Conservation (phyloP, 306 rosid species). For the Lathyrus tuberosus region DNA sequence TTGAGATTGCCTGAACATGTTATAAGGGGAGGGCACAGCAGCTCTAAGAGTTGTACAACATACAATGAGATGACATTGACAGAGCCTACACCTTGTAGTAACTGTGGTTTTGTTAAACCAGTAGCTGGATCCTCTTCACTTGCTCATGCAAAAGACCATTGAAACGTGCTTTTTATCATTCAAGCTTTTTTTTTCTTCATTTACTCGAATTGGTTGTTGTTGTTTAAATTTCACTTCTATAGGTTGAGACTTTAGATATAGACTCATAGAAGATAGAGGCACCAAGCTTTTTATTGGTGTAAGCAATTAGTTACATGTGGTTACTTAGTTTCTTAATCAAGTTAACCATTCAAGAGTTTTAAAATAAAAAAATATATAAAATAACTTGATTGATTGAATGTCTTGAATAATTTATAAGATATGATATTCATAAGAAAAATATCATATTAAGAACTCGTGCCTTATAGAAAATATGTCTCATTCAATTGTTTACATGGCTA, state of each 20-base stretch:
- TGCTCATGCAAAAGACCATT: background rate
- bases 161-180: background rate
- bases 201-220: background rate
- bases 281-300: background rate
- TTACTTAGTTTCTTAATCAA: background rate
- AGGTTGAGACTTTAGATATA: conserved; percentile 12
- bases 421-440: no score
- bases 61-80: conserved; percentile 47
- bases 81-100: conserved; percentile 26
- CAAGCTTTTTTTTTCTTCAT: background rate
- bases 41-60: conserved; percentile 51
- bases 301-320: background rate
- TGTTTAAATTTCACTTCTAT: background rate
- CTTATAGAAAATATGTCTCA: no score
- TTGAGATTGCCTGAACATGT: conserved; percentile 60
- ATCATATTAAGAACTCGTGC: no score
- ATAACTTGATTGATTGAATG: no score
- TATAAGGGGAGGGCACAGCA: conserved; percentile 51
- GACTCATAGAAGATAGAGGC: background rate
- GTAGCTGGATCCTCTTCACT: conserved; percentile 1
- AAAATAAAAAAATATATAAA: background rate
- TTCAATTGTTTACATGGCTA: no score
- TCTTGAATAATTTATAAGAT: no score
- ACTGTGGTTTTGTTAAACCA: conserved; percentile 46
- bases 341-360: conserved; percentile 1